Evolutionary conservation across 208 protist genomes (phyloP).

Genomic region (Blastocrithidia nonstop): DNA sequence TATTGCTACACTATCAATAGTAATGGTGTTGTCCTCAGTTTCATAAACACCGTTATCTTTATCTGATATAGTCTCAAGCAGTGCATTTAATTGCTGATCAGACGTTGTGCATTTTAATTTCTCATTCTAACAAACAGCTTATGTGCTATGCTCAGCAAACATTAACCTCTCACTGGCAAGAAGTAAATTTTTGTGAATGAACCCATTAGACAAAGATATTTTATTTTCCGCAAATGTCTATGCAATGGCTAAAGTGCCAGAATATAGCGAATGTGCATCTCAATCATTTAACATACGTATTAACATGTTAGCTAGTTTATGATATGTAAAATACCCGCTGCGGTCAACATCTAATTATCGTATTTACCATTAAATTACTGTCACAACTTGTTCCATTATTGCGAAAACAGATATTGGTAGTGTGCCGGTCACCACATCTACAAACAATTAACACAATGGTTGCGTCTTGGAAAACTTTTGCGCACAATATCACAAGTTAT

Average conservation of each 20-base stretch:
- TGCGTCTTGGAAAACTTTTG: constrained; percentile 32
- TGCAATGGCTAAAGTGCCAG: constrained; percentile 27
- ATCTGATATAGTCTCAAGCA: no score
- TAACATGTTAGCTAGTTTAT: constrained; percentile 19
- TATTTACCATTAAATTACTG: constrained; percentile 10
- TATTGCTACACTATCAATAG: background rate
- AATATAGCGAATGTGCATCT: constrained; percentile 19
- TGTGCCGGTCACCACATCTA: constrained; percentile 32
- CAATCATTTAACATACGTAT: constrained; percentile 31
- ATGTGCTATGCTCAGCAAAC: no score
- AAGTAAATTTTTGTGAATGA: no score
- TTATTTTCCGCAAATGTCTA: constrained; percentile 45
- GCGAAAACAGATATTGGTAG: constrained; percentile 28
- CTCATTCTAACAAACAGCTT: no score
- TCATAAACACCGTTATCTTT: no score
- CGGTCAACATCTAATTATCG: constrained; percentile 27
- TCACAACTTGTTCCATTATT: constrained; percentile 15
- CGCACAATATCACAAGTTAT: constrained; percentile 59
- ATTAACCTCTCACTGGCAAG: no score
- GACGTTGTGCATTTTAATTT: no score
- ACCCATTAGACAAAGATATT: no score
- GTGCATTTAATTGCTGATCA: no score
- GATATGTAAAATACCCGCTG: constrained; percentile 29
- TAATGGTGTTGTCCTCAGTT: background rate
- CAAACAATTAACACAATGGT: constrained; percentile 51